Conservation (phyloP, 192 early-diverging fungal species). For the Coemansia sp. region DNA sequence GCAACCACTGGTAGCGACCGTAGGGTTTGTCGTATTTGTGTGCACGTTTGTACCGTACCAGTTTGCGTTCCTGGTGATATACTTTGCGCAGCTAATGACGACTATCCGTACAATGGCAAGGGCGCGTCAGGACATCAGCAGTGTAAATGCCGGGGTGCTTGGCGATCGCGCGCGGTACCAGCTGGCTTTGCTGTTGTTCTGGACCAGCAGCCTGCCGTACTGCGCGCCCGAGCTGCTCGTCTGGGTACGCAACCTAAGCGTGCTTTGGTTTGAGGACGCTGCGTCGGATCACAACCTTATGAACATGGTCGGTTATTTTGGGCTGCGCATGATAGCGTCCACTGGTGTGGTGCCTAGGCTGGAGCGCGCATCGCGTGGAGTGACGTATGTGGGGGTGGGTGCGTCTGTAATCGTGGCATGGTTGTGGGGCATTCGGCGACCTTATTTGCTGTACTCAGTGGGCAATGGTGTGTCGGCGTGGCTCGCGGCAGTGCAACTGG, state of each 20-base stretch:
- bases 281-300: conserved; percentile 66
- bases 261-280: conserved; percentile 78
- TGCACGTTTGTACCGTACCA: conserved; percentile 69
- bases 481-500: conserved; percentile 40
- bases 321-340: conserved; percentile 28
- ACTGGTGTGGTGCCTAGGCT: conserved; percentile 29
- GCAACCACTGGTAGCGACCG: conserved; percentile 25
- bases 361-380: background rate
- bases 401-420: conserved; percentile 50
- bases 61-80: conserved; percentile 68
- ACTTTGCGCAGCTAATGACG: conserved; percentile 57
- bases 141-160: conserved; percentile 1
- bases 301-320: conserved; percentile 44
- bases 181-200: conserved; percentile 65
- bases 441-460: conserved; percentile 58
- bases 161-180: conserved; percentile 59
- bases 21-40: conserved; percentile 56
- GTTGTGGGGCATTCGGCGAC: conserved; percentile 59
- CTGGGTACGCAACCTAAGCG: conserved; percentile 77
- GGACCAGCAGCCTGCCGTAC: conserved; percentile 69
- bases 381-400: conserved; percentile 46
- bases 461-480: conserved; percentile 48
- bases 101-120: conserved; percentile 51
- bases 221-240: conserved; percentile 74
- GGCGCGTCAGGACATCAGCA: conserved; percentile 12